phyloP scores from a whole-genome alignment of 2,329 filamentous ascomycete genomes.

The Alternaria angustiovoidea region DNA sequence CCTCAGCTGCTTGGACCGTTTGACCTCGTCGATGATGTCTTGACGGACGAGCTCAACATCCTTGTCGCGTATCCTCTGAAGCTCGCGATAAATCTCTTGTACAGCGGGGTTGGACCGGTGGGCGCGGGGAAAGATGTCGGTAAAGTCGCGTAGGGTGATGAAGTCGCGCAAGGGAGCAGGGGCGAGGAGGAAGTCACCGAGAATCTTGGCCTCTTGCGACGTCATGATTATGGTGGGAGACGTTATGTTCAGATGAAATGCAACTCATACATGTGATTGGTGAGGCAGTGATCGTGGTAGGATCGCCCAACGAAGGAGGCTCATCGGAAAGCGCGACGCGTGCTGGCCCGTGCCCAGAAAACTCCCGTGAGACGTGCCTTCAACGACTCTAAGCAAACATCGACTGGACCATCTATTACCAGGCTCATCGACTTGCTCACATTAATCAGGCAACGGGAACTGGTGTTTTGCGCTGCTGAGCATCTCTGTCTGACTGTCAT shows the following conservation, averaged over 20 bases:
- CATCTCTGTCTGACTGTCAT: conserved; percentile 1
- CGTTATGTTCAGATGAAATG: neutral
- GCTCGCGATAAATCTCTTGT: conserved; percentile 76
- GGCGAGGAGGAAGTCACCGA: conserved; percentile 79
- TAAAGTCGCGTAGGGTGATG: conserved; percentile 77
- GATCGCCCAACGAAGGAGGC: neutral
- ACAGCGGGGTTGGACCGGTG: conserved; percentile 73
- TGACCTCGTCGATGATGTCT: conserved; percentile 72
- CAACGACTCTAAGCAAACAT: conserved; percentile 18
- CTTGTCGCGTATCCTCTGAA: conserved; percentile 76
- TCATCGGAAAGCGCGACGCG: conserved; percentile 31
- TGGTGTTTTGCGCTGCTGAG: conserved; percentile 7
- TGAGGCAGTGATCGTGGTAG: conserved; percentile 25
- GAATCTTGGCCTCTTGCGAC: conserved; percentile 76
- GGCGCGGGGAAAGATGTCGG: conserved; percentile 74
- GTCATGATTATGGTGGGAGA: conserved; percentile 61
- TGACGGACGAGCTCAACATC: conserved; percentile 71
- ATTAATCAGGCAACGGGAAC: neutral
- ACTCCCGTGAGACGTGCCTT: conserved; percentile 24
- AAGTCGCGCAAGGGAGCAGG: conserved; percentile 78
- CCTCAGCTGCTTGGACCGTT: conserved; percentile 66
- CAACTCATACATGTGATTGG: neutral
- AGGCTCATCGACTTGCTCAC: conserved; percentile 11
- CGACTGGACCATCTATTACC: conserved; percentile 12
- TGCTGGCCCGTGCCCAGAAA: conserved; percentile 32